Conservation (phyloP, 225 moss, liverwort and hornwort genomes). For the Polytrichum commune region DNA sequence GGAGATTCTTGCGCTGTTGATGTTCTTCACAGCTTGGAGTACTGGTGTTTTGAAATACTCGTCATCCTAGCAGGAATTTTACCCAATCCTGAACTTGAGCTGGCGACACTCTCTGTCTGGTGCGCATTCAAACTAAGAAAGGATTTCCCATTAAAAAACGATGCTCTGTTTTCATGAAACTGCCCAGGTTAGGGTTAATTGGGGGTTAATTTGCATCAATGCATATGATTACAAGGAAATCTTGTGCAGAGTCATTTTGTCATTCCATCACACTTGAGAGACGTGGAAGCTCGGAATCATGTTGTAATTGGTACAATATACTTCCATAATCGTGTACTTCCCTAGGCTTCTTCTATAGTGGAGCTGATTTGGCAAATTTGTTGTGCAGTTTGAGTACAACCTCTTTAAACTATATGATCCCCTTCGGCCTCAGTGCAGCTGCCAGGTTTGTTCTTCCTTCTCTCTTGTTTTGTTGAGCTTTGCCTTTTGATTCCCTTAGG, state of each 20-base stretch:
- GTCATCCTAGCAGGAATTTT: slow-evolving; percentile 58
- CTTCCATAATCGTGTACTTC: too few relatives aligned
- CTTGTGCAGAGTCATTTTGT: not conserved
- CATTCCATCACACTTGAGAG: not conserved
- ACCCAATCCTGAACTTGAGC: slow-evolving; percentile 55
- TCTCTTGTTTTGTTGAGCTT: not conserved
- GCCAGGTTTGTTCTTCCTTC: slow-evolving; percentile 47
- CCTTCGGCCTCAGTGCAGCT: slow-evolving; percentile 81
- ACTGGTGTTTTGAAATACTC: slow-evolving; percentile 63
- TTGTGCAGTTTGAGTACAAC: slow-evolving; percentile 66
- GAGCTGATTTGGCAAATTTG: not conserved
- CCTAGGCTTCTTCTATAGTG: not conserved
- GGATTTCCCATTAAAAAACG: not conserved
- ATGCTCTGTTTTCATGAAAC: not conserved
- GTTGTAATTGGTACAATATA: not conserved
- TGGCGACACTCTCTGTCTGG: slow-evolving; percentile 67
- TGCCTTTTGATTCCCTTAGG: too few relatives aligned
- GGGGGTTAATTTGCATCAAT: not conserved
- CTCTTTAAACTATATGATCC: slow-evolving; percentile 78
- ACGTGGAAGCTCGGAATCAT: not conserved
- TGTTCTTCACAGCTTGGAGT: slow-evolving; percentile 56
- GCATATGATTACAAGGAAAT: not conserved
- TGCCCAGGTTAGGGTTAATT: not conserved
- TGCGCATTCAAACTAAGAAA: slow-evolving; percentile 3
- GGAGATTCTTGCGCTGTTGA: too few relatives aligned